Percentiles rank a stretch among this genome's conserved stretches.
These are phyloP conservation scores for Yamadazyma taylorii DNA, from an alignment of 1,139 yeast species.

Conservation along the genomic window DNA sequence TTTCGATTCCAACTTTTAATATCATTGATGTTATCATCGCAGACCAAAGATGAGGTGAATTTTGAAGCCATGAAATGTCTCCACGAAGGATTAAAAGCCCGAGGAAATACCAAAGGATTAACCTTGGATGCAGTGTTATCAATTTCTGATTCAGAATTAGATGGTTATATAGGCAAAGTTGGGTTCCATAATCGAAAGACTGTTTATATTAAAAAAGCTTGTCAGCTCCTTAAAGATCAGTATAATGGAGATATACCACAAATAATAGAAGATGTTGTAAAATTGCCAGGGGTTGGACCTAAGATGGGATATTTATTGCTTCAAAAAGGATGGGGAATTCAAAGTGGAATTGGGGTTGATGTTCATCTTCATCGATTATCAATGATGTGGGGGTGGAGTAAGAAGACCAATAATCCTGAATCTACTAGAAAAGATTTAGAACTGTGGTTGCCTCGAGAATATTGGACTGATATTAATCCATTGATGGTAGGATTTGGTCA, in stretches of 20 bases:
- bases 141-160: conserved; percentile 59
- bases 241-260: conserved; percentile 70
- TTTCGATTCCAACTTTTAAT: conserved; percentile 75
- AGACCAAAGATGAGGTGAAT: conserved; percentile 88
- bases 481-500: conserved; percentile 93
- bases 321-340: conserved; percentile 79
- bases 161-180: conserved; percentile 67
- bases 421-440: conserved; percentile 68
- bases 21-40: conserved; percentile 85
- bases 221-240: conserved; percentile 49
- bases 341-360: conserved; percentile 88
- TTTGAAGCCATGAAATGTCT: conserved; percentile 67
- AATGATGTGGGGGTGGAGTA: conserved; percentile 81
- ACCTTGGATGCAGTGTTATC: conserved; percentile 36
- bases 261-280: conserved; percentile 62
- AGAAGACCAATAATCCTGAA: conserved; percentile 63
- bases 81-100: conserved; percentile 40
- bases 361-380: conserved; percentile 86
- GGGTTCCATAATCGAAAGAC: conserved; percentile 89
- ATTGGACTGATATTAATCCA: conserved; percentile 87
- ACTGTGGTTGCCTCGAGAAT: conserved; percentile 67
- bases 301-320: conserved; percentile 86
- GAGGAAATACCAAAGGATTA: conserved; percentile 33
- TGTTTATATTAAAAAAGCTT: conserved; percentile 61
- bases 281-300: conserved; percentile 93